Evolutionary conservation across 2,329 filamentous ascomycete genomes (phyloP).

Genomic region (Xylaria sp.): DNA sequence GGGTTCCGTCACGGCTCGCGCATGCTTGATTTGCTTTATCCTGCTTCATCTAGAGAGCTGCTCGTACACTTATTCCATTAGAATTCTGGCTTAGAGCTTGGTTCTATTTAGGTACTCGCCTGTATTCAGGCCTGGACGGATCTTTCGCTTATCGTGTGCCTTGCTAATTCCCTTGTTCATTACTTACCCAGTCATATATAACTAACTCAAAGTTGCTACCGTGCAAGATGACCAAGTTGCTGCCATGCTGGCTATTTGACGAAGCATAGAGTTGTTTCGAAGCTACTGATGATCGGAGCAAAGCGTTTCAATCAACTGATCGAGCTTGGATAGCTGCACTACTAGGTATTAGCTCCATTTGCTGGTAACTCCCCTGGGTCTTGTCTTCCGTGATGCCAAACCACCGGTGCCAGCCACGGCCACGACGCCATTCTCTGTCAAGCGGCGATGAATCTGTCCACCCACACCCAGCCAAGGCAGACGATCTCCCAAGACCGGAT

Average conservation of each 20-base stretch:
- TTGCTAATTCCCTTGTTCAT: neutral
- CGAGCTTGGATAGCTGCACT: neutral
- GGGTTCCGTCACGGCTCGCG: neutral
- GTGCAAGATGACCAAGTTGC: neutral
- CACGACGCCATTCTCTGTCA: conserved; percentile 27
- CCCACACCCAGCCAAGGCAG: conserved; percentile 23
- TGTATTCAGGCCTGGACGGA: neutral
- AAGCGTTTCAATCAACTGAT: neutral
- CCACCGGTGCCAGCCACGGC: conserved; percentile 12
- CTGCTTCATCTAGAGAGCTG: neutral
- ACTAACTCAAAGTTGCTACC: neutral
- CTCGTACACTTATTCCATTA: neutral
- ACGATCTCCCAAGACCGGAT: conserved; percentile 18
- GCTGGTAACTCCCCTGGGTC: neutral
- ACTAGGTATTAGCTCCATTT: neutral
- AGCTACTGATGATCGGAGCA: neutral
- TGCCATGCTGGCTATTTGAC: neutral
- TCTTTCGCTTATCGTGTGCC: neutral
- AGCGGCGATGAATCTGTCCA: conserved; percentile 26
- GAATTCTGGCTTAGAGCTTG: neutral
- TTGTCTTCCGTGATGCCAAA: conserved; percentile 22
- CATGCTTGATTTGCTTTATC: neutral
- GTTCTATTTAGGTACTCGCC: neutral
- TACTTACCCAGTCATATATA: neutral
- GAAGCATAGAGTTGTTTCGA: neutral